Evolutionary conservation across 2,329 filamentous ascomycete genomes (phyloP).

Genomic region (Diaporthe sp.): DNA sequence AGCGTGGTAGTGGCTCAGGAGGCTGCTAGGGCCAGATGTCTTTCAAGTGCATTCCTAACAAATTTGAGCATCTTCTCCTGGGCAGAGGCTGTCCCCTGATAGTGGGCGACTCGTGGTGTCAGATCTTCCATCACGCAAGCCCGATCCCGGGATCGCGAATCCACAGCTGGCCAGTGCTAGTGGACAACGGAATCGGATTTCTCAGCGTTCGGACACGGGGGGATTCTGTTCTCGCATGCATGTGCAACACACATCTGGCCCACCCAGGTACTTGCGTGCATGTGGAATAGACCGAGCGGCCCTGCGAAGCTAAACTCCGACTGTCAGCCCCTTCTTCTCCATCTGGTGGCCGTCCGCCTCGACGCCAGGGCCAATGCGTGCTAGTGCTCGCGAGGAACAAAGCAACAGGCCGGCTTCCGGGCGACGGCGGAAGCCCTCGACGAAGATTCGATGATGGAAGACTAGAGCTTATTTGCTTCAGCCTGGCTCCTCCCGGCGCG

Average conservation of each 20-base stretch:
- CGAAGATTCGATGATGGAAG: constrained; percentile 29
- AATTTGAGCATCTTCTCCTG: too few relatives aligned
- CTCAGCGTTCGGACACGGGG: constrained; percentile 28
- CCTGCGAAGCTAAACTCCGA: constrained; percentile 13
- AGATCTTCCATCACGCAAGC: constrained; percentile 38
- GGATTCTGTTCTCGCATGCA: neutral
- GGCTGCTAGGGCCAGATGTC: constrained; percentile 1
- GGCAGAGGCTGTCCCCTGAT: neutral
- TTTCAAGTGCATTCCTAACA: constrained; percentile 10
- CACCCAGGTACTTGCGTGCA: neutral
- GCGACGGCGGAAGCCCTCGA: neutral
- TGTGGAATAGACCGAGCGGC: constrained; percentile 18
- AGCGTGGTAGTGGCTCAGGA: neutral
- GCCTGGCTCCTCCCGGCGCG: neutral
- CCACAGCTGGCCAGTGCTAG: constrained; percentile 2
- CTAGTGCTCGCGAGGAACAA: constrained; percentile 7
- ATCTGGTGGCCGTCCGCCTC: neutral
- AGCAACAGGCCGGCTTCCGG: constrained; percentile 9
- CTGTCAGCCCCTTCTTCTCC: neutral
- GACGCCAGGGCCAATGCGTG: neutral
- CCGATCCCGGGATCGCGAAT: constrained; percentile 41
- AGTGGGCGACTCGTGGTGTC: neutral
- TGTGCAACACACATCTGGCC: neutral
- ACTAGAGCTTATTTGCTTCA: constrained; percentile 13
- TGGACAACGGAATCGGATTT: constrained; percentile 15